Evolutionary conservation across 352 stramenopile species (phyloP), one percentile per base, ranked within the genome.

Genomic region (Nothophytophthora sp.): DNA sequence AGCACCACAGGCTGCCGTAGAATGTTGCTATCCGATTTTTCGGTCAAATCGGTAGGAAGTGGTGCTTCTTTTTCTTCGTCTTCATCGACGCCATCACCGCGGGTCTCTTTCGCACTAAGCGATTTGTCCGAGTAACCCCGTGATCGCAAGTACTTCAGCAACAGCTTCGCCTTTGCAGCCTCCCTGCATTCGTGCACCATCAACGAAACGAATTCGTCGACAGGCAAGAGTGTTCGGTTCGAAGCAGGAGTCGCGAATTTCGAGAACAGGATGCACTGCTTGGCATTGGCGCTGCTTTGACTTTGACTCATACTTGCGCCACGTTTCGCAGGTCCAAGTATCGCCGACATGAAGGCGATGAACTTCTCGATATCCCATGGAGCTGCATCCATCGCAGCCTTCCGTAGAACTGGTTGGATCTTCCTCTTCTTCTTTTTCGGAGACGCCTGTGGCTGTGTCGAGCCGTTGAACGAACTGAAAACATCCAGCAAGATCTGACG

Each of bases 321-420:
- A 16, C 53, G 56, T 13, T 56, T 75, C 10, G 34, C 6, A 7
- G 50, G 36, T 11, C 50, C 53, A 48, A 53, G 55, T 22, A 70
- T 28, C 30, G 48, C 52, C 25, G 38, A 18, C 67, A 77, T 74
- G 27, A 92, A 89, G 0, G 58, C 57, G 15, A 70, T 83, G 38
- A 90, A 92, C 29, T 77, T 83, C 19, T 92, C 70, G 22, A 92
- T 67, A 51, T 88, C 60, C 81, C 81, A 92, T 32, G 45, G 29
- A 50, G 34, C 13, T 58, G 41, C 43, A 13, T 33, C 43, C 13
- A 38, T 23, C 12, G 15, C 36, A 42, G 41, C 40, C 7, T 47
- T 60, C 3, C 34, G 29, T 16, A 59, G 50, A 40, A 22, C 10
- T n/a, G 58, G 41, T 18, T 71, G 56, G 24, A 77, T 23, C 18